These are phyloP conservation scores for Saccharum spontaneum DNA, from an alignment of 176 grass and related monocot genomes.

Conservation along the genomic window DNA sequence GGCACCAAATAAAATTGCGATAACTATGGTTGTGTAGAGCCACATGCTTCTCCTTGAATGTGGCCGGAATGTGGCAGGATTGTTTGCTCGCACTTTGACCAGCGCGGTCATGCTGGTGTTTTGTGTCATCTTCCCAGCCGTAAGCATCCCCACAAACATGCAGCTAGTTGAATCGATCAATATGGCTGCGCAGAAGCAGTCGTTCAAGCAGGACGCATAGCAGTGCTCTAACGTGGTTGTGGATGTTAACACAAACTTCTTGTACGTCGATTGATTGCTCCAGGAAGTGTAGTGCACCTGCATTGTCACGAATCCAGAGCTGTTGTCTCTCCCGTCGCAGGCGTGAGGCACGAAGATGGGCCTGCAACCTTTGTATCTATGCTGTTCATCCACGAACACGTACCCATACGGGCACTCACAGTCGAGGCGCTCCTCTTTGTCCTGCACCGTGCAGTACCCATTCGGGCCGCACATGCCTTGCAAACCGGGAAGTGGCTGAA, in stretches of 20 bases:
- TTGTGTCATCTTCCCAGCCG: not conserved
- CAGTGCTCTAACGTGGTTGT: not conserved
- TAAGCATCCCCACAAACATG: not conserved
- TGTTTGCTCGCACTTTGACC: not conserved
- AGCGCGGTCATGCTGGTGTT: not conserved
- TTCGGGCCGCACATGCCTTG: conserved; percentile 15
- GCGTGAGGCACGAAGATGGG: not conserved
- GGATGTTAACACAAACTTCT: not conserved
- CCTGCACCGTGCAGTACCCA: not conserved
- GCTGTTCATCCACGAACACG: not conserved
- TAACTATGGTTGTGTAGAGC: not conserved
- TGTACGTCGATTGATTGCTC: not conserved
- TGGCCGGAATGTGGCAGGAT: too few relatives aligned
- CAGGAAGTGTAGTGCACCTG: not conserved
- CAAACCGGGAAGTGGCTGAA: not conserved
- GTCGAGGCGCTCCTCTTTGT: not conserved
- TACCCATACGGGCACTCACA: conserved; percentile 9
- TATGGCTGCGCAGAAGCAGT: not conserved
- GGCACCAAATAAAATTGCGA: not conserved
- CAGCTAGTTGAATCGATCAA: not conserved
- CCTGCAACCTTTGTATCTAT: not conserved
- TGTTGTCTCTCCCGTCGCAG: not conserved
- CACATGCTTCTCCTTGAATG: not conserved
- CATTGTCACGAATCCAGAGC: not conserved
- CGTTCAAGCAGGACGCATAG: not conserved